These are phyloP conservation scores for Fusarium protoensiforme DNA, from an alignment of 2,329 filamentous ascomycete species.

Conservation along the genomic window DNA sequence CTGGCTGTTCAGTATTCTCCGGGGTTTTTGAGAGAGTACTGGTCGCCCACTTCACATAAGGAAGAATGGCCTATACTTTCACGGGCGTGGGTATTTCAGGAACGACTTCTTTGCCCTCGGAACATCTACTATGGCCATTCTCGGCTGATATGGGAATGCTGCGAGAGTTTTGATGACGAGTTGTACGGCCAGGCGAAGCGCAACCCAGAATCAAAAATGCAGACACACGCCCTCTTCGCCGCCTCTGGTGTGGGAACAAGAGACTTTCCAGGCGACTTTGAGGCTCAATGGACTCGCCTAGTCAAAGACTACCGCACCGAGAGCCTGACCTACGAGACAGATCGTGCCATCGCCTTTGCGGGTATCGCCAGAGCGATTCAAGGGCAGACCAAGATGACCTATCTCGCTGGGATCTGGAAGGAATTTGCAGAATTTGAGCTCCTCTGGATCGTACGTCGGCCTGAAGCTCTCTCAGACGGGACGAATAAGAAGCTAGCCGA, in stretches of 20 bases:
- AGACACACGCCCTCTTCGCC: neutral
- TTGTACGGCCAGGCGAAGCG: neutral
- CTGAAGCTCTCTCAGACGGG: neutral
- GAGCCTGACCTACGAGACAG: neutral
- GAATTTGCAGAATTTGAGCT: neutral
- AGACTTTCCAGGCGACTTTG: neutral
- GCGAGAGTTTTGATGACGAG: neutral
- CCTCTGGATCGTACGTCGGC: neutral
- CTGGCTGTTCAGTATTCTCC: neutral
- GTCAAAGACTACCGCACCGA: neutral
- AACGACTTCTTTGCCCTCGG: neutral
- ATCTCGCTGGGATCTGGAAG: neutral
- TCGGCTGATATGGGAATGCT: neutral
- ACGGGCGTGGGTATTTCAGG: neutral
- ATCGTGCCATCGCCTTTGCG: neutral
- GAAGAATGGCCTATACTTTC: neutral
- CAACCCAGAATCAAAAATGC: neutral
- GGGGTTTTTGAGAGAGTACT: neutral
- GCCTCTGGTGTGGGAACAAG: neutral
- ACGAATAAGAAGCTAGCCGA: neutral
- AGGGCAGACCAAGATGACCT: neutral
- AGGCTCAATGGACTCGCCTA: neutral
- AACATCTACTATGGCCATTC: neutral
- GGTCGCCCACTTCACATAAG: neutral
- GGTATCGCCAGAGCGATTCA: neutral